phyloP scores from a whole-genome alignment of 2,329 filamentous ascomycete species.

The Diaporthe ilicicola region DNA sequence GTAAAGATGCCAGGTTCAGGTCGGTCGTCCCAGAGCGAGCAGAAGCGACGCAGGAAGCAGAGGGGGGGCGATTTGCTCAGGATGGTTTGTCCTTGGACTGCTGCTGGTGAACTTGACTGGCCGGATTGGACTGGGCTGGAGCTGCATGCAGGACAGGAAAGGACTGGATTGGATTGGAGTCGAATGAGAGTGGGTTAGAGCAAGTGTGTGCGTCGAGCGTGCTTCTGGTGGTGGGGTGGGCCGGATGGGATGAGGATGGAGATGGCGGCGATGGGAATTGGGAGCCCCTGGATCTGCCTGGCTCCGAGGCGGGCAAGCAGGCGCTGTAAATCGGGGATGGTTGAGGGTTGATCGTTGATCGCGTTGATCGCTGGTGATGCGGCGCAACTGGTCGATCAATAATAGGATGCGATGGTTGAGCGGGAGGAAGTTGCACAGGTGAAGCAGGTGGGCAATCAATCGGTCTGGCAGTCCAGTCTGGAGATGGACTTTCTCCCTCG shows the following conservation, averaged over 20 bases:
- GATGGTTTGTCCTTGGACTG: slow-evolving; percentile 2
- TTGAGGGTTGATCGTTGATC: background rate
- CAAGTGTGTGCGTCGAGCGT: slow-evolving; percentile 10
- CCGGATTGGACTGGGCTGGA: background rate
- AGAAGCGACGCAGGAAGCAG: slow-evolving; percentile 6
- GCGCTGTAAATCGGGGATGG: background rate
- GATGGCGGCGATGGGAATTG: background rate
- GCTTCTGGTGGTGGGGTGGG: slow-evolving; percentile 7
- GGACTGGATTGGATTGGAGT: slow-evolving; percentile 5
- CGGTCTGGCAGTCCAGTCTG: background rate
- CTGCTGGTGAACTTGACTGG: slow-evolving; percentile 14
- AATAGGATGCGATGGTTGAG: background rate
- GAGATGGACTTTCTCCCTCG: slow-evolving; percentile 14
- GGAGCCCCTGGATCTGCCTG: slow-evolving; percentile 8
- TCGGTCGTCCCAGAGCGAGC: slow-evolving; percentile 3
- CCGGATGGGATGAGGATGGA: slow-evolving; percentile 3
- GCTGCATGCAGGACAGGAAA: background rate
- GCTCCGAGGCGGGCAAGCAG: slow-evolving; percentile 3
- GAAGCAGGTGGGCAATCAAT: slow-evolving; percentile 3
- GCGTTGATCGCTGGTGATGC: background rate
- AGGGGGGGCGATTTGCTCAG: background rate
- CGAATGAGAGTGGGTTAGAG: slow-evolving; percentile 19
- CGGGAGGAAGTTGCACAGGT: slow-evolving; percentile 13
- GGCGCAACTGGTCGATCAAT: background rate
- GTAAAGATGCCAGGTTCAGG: slow-evolving; percentile 3